Conservation (phyloP, 2,329 filamentous ascomycete genomes). For the Botrytis galanthina region DNA sequence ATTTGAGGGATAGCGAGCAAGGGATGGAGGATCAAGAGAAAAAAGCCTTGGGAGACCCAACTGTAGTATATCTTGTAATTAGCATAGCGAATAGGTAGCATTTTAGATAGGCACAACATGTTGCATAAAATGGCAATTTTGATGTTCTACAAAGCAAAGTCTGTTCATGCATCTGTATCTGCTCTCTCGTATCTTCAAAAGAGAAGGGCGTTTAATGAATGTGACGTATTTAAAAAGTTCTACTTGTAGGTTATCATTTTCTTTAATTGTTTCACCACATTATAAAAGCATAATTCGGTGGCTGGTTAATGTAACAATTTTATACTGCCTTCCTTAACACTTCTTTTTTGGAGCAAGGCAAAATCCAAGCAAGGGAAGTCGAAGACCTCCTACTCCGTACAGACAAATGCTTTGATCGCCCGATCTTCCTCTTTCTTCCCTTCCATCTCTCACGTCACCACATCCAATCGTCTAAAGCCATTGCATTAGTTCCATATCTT, state of each 20-base stretch:
- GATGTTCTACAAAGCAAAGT: constrained; percentile 16
- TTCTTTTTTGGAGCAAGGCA: neutral
- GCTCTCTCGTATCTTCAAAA: neutral
- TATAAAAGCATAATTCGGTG: neutral
- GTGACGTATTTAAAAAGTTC: neutral
- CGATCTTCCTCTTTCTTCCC: constrained; percentile 3
- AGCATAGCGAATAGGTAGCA: constrained; percentile 28
- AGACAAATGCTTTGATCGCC: constrained; percentile 6
- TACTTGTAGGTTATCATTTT: neutral
- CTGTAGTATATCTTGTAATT: constrained; percentile 27
- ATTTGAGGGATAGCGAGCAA: constrained; percentile 30
- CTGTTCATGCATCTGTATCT: neutral
- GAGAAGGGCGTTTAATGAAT: neutral
- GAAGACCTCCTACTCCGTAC: neutral
- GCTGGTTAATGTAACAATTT: constrained; percentile 3
- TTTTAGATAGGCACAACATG: constrained; percentile 19
- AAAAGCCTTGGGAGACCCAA: constrained; percentile 24
- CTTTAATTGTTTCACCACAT: constrained; percentile 2
- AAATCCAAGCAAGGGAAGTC: constrained; percentile 8
- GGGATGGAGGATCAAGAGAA: constrained; percentile 29
- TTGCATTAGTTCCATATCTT: neutral
- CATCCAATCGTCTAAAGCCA: neutral
- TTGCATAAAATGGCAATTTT: constrained; percentile 19
- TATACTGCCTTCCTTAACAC: neutral
- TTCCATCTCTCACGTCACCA: neutral